phyloP scores from a whole-genome alignment of 441 rosid species.

The Populus tomentosa region DNA sequence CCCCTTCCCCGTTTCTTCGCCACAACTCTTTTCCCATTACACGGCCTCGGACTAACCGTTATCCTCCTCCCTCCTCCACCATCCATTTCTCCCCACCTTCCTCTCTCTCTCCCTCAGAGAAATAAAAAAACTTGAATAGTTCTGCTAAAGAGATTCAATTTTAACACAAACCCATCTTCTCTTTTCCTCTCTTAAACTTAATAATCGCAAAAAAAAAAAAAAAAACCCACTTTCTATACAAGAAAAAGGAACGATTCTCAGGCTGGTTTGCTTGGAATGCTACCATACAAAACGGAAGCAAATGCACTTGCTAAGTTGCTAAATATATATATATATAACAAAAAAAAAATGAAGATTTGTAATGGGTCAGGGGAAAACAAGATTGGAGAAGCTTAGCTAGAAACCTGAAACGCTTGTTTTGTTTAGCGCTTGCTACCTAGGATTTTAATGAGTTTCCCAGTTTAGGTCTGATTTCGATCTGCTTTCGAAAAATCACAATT shows the following conservation, averaged over 20 bases:
- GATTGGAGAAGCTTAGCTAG: background rate
- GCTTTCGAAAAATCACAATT: background rate
- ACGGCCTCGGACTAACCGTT: constrained; percentile 49
- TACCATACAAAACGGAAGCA: background rate
- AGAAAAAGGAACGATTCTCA: background rate
- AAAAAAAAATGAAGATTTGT: background rate
- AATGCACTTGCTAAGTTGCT: background rate
- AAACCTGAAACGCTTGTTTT: background rate
- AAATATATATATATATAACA: too few species aligned
- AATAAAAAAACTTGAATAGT: background rate
- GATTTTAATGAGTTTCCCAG: background rate
- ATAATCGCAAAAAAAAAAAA: background rate
- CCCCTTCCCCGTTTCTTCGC: constrained; percentile 46
- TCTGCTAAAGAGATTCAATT: background rate
- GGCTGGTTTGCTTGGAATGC: background rate
- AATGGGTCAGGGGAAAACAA: background rate
- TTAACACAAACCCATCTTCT: background rate
- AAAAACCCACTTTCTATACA: background rate
- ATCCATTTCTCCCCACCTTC: background rate
- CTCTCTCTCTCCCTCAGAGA: background rate
- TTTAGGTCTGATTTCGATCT: constrained; percentile 1
- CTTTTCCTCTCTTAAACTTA: too few species aligned
- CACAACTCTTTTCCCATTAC: constrained; percentile 41
- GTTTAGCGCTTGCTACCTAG: background rate
- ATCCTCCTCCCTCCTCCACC: constrained; percentile 37